Base-by-base conservation (phyloP, 805 yeast genomes). In the Myxozyma sirexii region DNA sequence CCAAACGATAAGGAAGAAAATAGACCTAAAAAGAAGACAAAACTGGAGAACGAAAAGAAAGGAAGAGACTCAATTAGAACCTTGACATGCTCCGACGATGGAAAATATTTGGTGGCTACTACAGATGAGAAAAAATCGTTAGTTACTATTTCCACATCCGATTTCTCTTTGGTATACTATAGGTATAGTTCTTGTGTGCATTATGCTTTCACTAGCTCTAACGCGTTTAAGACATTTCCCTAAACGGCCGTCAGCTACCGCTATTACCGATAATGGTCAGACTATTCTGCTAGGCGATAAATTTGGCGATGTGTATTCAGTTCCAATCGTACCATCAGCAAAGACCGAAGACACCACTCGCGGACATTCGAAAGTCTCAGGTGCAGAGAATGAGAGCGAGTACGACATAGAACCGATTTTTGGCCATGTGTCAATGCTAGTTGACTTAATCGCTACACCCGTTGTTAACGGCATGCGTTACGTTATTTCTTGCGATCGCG, bases 361-460 rank as follows among this genome's bases (percentile, higher is more conserved):
- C 3, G 52, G 42, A 3, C 37, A 33, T 23, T 48, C 54, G 10
- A 55, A 38, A 24, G 39, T n/a, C 8, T 39, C 56, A 17, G 37
- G 19, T 3, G 72, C 48, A 6, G 51, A 43, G n/a, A 58, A 35
- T 12, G 63, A 59, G 24, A 62, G 60, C 41, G 63, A 56, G 2
- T 45, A 56, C 24, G 57, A 53, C 13, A 27, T 83, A 45, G 80
- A 77, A 39, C 97, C 97, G 1, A 79, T 93, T 5, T 76, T 93
- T 55, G 99, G 99, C 6, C 99, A 94, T 74, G 98, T 94, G 4
- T 92, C 97, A 2, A 90, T 94, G 97, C 80, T 94, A 62, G 88
- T 96, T n/a, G 90, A 85, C 63, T 80, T 92, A 1, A 69, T 79
- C 29, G 76, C 84, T 27, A 77, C 80, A 12, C 67, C 68, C 2